Percentiles rank a stretch among this genome's conserved stretches.
Evolutionary conservation across 202 grass and related monocot genomes (phyloP).

Genomic region (Musa balbisiana): DNA sequence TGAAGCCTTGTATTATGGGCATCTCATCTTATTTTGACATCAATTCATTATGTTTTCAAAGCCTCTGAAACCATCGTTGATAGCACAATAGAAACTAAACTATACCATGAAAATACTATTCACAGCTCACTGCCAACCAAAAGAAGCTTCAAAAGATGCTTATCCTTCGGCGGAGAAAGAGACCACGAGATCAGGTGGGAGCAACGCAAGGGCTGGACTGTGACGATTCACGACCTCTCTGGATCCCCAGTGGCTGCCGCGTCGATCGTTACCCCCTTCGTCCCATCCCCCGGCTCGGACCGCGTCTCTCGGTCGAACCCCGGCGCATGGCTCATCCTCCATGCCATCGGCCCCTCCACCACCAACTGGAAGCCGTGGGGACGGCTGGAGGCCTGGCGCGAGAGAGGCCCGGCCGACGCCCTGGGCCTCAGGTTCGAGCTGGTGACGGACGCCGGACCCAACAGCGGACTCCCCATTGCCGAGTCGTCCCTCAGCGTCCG

Average conservation of each 20-base stretch:
- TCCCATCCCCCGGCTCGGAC: conserved; percentile 75
- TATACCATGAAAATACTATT: background rate
- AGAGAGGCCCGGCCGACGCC: conserved; percentile 64
- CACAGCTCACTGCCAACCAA: background rate
- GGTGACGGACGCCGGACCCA: conserved; percentile 40
- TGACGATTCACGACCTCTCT: conserved; percentile 92
- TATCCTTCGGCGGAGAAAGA: conserved; percentile 22
- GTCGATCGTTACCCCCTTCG: conserved; percentile 88
- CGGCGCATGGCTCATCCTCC: conserved; percentile 81
- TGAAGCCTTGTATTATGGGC: too few relatives aligned
- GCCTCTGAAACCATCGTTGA: too few relatives aligned
- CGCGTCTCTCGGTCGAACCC: conserved; percentile 89
- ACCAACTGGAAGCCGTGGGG: conserved; percentile 91
- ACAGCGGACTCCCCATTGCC: conserved; percentile 46
- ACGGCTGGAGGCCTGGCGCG: conserved; percentile 82
- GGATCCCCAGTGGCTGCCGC: conserved; percentile 77
- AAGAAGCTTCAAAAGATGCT: background rate
- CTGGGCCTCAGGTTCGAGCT: conserved; percentile 74
- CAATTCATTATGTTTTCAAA: background rate
- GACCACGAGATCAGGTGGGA: conserved; percentile 20
- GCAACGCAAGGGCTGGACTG: conserved; percentile 89
- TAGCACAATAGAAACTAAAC: too few relatives aligned
- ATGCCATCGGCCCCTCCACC: conserved; percentile 30
- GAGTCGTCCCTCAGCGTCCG: conserved; percentile 63
- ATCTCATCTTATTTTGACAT: background rate